Base-by-base conservation (phyloP, 2,329 filamentous ascomycete species). In the Sclerotinia minor region DNA sequence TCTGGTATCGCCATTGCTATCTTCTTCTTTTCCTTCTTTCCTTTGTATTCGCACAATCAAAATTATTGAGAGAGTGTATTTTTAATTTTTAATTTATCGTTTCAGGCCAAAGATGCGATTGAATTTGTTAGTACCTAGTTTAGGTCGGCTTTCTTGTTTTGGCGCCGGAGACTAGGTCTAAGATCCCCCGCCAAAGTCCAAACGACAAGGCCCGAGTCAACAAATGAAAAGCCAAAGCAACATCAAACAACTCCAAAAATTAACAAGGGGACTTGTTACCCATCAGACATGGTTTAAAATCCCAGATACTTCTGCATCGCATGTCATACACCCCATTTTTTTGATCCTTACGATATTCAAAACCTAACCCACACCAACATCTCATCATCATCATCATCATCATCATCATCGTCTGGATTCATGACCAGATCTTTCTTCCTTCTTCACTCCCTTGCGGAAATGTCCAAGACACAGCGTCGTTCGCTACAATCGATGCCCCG, bases 401-500 rank as follows among this genome's bases (percentile, higher is more conserved):
- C 32, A 60, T 45, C 19, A 15, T 17, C 64, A 35, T 49, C 53
- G 19, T 24, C 6, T 13, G 29, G 11, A 26, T 61, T 60, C 26
- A 41, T 26, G 41, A 38, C 44, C 45, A 24, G n/a, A 61, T 29
- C 45, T 45, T 45, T 45, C 26, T 32, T 24, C n/a, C 13, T 38
- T 32, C 24, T 65, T 29, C 26, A 7, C 26, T 38, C 3, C 35
- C 58, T 53, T 38, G 50, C 55, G 53, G 50, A 64, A 47, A 67
- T 67, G 65, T 54, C 54, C 45, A 54, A 55, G 50, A 35, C 35
- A 54, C 47, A 64, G 38, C 49, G 29, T 55, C 59, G 41, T 50
- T 67, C 59, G 65, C 59, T 67, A 64, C 50, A 57, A 50, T 67
- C 41, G 45, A 67, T 53, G 58, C 41, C 65, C 65, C 65, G 65